Conservation (phyloP, 2,329 filamentous ascomycete genomes). For the Colletotrichum sp. region DNA sequence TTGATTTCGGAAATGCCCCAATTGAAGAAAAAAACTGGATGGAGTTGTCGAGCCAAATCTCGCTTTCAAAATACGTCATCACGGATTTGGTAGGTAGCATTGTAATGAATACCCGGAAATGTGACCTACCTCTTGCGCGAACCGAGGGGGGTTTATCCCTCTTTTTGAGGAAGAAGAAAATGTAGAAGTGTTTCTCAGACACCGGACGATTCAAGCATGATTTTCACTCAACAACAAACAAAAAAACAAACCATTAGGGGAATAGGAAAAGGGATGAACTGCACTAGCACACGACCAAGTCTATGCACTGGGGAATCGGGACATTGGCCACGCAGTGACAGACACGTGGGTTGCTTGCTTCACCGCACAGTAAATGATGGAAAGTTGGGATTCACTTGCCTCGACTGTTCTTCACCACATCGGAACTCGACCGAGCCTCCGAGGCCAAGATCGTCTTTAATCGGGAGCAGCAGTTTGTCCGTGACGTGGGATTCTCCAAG, state of each 20-base stretch:
- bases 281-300: not conserved
- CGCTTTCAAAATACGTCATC: not conserved
- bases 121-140: slow-evolving; percentile 4
- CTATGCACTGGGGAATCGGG: not conserved
- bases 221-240: not conserved
- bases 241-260: not conserved
- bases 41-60: not conserved
- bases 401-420: not conserved
- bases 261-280: not conserved
- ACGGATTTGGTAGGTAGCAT: slow-evolving; percentile 7
- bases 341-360: not conserved
- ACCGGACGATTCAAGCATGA: slow-evolving; percentile 16
- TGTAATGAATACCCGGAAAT: not conserved
- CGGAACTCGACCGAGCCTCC: slow-evolving; percentile 17
- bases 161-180: not conserved
- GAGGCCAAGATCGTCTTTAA: not conserved
- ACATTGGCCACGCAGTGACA: not conserved
- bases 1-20: not conserved
- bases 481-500: not conserved
- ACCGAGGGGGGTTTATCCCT: not conserved
- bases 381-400: not conserved
- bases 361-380: not conserved
- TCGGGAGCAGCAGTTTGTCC: not conserved
- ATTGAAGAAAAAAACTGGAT: not conserved
- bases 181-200: not conserved